Conservation (phyloP, 2,329 filamentous ascomycete species). For the Ophiosphaerella korrae region DNA sequence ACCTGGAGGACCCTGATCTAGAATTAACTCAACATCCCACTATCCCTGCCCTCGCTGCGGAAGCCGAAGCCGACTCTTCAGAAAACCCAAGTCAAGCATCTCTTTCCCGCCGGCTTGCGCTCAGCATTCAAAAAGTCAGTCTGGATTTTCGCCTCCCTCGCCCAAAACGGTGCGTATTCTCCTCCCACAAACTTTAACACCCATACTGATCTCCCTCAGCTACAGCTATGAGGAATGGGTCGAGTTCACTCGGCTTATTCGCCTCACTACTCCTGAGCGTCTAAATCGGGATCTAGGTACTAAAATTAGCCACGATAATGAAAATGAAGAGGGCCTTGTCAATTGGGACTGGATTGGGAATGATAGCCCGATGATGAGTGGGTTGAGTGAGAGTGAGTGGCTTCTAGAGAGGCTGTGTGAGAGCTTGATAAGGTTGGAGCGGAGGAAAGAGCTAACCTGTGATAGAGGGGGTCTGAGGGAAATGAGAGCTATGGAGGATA, state of each 20-base stretch:
- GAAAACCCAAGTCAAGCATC: slow-evolving; percentile 51
- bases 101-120: slow-evolving; percentile 66
- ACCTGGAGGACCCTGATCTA: slow-evolving; percentile 10
- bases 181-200: no score
- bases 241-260: slow-evolving; percentile 77
- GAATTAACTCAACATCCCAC: slow-evolving; percentile 11
- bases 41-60: slow-evolving; percentile 13
- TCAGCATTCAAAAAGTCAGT: slow-evolving; percentile 71
- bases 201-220: neutral
- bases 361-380: slow-evolving; percentile 68
- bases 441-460: slow-evolving; percentile 22
- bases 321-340: slow-evolving; percentile 63
- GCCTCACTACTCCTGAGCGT: slow-evolving; percentile 51
- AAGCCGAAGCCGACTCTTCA: slow-evolving; percentile 13
- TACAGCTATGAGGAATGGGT: slow-evolving; percentile 89
- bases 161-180: slow-evolving; percentile 52
- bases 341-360: slow-evolving; percentile 77
- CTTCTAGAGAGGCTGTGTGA: slow-evolving; percentile 69
- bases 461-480: neutral
- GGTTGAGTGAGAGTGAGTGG: slow-evolving; percentile 69
- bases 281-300: slow-evolving; percentile 16
- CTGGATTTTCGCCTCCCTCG: slow-evolving; percentile 64
- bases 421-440: slow-evolving; percentile 57
- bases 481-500: neutral
- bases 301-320: slow-evolving; percentile 35